phyloP scores from a whole-genome alignment of 805 yeast genomes.

The Candida golubevii region DNA sequence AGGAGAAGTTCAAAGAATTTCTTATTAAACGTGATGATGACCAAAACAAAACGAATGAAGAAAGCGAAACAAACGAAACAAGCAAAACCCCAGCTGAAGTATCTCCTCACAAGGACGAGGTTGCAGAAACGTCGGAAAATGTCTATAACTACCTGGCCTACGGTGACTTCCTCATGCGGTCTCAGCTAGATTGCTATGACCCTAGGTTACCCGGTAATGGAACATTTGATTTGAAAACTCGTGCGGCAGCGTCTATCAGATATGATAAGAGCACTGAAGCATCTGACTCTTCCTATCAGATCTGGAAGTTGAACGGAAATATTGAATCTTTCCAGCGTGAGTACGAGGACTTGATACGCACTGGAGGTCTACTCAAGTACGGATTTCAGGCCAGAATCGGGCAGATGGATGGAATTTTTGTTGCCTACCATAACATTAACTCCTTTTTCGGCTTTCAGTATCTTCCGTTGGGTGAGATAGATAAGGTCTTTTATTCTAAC shows the following conservation, averaged over 20 bases:
- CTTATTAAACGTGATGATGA: constrained; percentile 17
- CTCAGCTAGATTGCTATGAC: constrained; percentile 86
- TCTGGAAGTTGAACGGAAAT: constrained; percentile 55
- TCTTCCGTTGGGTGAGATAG: constrained; percentile 69
- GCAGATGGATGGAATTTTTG: constrained; percentile 92
- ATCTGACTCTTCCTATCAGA: constrained; percentile 61
- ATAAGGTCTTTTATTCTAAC: constrained; percentile 35
- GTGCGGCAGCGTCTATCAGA: constrained; percentile 86
- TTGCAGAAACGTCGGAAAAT: constrained; percentile 13
- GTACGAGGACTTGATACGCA: constrained; percentile 64
- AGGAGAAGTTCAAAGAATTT: constrained; percentile 44
- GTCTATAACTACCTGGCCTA: constrained; percentile 68
- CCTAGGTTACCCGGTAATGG: constrained; percentile 81
- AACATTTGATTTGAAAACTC: constrained; percentile 83
- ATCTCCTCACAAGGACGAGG: background rate
- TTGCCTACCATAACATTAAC: constrained; percentile 83
- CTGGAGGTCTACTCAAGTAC: constrained; percentile 75
- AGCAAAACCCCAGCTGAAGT: constrained; percentile 5
- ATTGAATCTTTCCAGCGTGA: constrained; percentile 85
- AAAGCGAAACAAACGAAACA: background rate
- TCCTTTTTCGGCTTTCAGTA: constrained; percentile 88
- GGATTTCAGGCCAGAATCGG: constrained; percentile 91
- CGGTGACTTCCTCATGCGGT: constrained; percentile 73
- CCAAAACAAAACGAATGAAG: background rate
- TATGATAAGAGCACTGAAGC: constrained; percentile 63